phyloP scores from a whole-genome alignment of 208 protist species.

The Leishmania major region DNA sequence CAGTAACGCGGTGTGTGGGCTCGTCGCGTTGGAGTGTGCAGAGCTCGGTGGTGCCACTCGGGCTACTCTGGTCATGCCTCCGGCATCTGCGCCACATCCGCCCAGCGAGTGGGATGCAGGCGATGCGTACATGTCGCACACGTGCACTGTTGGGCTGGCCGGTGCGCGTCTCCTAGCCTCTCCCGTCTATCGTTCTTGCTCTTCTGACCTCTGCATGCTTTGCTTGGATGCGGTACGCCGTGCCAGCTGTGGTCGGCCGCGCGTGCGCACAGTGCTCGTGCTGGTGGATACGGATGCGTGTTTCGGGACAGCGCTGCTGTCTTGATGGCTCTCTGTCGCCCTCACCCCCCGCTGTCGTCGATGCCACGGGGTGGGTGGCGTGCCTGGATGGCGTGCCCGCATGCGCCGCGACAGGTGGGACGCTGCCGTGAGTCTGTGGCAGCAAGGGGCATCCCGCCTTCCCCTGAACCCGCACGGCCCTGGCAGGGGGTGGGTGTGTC shows the following conservation, averaged over 20 bases:
- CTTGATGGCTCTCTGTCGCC: neutral
- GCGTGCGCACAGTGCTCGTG: neutral
- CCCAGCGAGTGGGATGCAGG: neutral
- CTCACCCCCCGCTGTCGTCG: neutral
- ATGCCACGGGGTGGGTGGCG: neutral
- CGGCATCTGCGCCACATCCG: neutral
- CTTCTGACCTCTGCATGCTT: neutral
- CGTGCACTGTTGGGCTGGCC: neutral
- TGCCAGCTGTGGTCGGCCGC: too few relatives aligned
- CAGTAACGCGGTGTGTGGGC: too few relatives aligned
- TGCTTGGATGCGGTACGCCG: neutral
- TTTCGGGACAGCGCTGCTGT: neutral
- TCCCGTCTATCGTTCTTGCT: neutral
- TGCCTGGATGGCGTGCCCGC: too few relatives aligned
- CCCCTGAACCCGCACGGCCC: neutral
- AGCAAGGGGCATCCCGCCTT: too few relatives aligned
- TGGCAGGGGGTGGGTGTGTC: neutral
- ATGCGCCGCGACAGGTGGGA: neutral
- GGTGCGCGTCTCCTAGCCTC: neutral
- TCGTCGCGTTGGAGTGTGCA: too few relatives aligned
- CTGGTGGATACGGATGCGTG: neutral
- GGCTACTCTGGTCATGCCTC: too few relatives aligned
- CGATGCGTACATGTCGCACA: neutral
- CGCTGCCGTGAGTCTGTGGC: neutral
- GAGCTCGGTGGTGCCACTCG: too few relatives aligned